Percentiles rank a stretch among this genome's conserved stretches.
Evolutionary conservation across 192 early-diverging fungal genomes (phyloP).

Genomic region (Allomyces arbusculus): DNA sequence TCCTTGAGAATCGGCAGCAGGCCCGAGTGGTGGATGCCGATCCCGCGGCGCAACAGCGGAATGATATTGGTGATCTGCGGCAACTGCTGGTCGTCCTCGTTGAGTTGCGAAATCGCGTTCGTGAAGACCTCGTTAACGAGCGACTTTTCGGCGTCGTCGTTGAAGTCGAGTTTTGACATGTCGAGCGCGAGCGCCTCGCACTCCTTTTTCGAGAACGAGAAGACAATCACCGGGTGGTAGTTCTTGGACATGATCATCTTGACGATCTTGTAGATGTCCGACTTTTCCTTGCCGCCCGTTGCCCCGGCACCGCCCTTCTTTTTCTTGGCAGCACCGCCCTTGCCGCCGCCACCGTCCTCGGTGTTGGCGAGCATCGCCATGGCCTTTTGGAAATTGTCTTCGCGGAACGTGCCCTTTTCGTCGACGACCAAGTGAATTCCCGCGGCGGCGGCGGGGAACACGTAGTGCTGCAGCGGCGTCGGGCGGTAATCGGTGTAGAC

Average conservation of each 20-base stretch:
- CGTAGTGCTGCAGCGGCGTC: slow-evolving; percentile 89
- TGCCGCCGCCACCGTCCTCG: slow-evolving; percentile 28
- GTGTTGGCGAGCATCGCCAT: slow-evolving; percentile 46
- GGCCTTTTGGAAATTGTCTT: slow-evolving; percentile 89
- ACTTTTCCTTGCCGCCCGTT: slow-evolving; percentile 7
- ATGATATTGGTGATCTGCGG: slow-evolving; percentile 86
- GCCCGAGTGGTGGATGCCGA: slow-evolving; percentile 94
- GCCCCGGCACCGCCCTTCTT: slow-evolving; percentile 16
- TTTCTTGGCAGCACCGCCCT: slow-evolving; percentile 20
- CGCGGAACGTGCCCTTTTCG: slow-evolving; percentile 81
- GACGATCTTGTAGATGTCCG: slow-evolving; percentile 84
- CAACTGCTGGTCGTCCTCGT: slow-evolving; percentile 72
- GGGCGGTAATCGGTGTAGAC: slow-evolving; percentile 96
- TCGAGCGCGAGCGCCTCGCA: slow-evolving; percentile 79
- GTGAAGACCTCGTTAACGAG: slow-evolving; percentile 65
- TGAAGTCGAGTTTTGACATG: slow-evolving; percentile 85
- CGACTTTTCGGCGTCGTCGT: slow-evolving; percentile 45
- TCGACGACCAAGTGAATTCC: slow-evolving; percentile 93
- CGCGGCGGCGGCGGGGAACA: slow-evolving; percentile 75
- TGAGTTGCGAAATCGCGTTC: slow-evolving; percentile 65
- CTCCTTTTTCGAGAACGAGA: slow-evolving; percentile 83
- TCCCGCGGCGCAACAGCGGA: slow-evolving; percentile 74
- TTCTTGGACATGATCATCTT: slow-evolving; percentile 87
- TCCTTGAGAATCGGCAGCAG: slow-evolving; percentile 91
- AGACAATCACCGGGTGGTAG: slow-evolving; percentile 97